Evolutionary conservation across 73 alveolate species (phyloP), one percentile per base, ranked within the genome.

Genomic region (Paramecium caudatum): DNA sequence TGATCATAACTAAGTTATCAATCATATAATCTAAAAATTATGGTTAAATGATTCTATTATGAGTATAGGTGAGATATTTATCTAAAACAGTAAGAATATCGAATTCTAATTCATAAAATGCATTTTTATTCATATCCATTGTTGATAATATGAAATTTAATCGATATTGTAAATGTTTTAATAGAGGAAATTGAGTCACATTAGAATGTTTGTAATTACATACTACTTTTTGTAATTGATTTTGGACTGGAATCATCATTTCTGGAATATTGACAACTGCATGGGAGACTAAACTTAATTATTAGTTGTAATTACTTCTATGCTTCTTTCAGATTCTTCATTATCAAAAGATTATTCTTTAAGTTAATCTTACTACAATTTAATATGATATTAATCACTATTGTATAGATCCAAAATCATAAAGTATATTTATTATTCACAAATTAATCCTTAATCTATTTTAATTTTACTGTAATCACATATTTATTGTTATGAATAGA

Each of bases 11-110:
- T 10, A 95, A 21, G 23, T 93, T 45, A 36, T 95, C 97, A 8
- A 95, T 90, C 63, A 90, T 82, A 16, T 91, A 90, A 25, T 95
- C 98, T 25, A 95, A 84, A 6, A 94, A 47, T 69, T 96, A 91
- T 70, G 92, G 93, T 13, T 91, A 84, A 74, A 90, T 90, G 21
- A 96, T 90, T 90, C 99, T 94, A 12, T 92, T 68, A 16, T 90
- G 61, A 17, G 83, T 61, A 6, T 82, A 39, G 46, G 63, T 85
- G 61, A 96, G 55, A 91, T 94, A 96, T 7, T 86, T 34, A 23
- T 92, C 91, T 17, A 96, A 55, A 9, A 95, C 47, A 10, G 23
- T 49, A 10, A 96, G 50, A 27, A 91, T 91, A 50, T 90, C 96
- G 65, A 81, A 82, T 49, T 82, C 94, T n/a, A 84, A 36, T 1